Conservation (phyloP, 129 eudicot genomes). For the Flaveria ramosissima region DNA sequence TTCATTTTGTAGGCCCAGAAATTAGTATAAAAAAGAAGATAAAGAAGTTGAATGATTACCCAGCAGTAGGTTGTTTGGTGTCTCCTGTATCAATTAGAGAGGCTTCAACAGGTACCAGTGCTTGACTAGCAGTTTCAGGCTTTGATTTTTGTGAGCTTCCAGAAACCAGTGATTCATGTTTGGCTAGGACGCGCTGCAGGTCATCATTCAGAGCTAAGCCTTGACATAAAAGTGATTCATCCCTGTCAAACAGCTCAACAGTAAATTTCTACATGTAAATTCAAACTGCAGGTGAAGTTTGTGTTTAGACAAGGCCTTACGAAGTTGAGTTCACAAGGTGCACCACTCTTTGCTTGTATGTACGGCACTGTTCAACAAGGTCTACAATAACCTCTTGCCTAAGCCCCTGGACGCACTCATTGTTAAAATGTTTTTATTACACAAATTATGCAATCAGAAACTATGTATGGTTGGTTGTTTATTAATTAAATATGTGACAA, state of each 20-base stretch:
- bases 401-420: slow-evolving; percentile 52
- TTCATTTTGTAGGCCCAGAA: slow-evolving; percentile 6
- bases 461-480: not conserved
- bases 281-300: not conserved
- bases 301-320: slow-evolving; percentile 60
- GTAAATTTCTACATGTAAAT: not conserved
- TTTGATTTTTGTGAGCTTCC: slow-evolving; percentile 47
- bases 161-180: slow-evolving; percentile 71
- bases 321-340: slow-evolving; percentile 97
- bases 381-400: slow-evolving; percentile 90
- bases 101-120: slow-evolving; percentile 61
- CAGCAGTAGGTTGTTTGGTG: slow-evolving; percentile 39
- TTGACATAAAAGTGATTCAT: slow-evolving; percentile 83
- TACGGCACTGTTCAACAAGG: slow-evolving; percentile 92
- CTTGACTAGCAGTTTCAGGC: slow-evolving; percentile 40
- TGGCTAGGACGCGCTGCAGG: slow-evolving; percentile 68
- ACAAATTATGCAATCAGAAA: not conserved
- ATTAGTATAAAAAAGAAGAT: not conserved
- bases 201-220: slow-evolving; percentile 95
- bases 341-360: slow-evolving; percentile 91
- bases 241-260: slow-evolving; percentile 45
- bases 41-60: slow-evolving; percentile 39
- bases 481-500: too few relatives aligned
- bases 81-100: slow-evolving; percentile 73
- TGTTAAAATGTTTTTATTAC: not conserved